Base-by-base conservation (phyloP, 2,329 filamentous ascomycete genomes). In the Sphaerulina musiva region DNA sequence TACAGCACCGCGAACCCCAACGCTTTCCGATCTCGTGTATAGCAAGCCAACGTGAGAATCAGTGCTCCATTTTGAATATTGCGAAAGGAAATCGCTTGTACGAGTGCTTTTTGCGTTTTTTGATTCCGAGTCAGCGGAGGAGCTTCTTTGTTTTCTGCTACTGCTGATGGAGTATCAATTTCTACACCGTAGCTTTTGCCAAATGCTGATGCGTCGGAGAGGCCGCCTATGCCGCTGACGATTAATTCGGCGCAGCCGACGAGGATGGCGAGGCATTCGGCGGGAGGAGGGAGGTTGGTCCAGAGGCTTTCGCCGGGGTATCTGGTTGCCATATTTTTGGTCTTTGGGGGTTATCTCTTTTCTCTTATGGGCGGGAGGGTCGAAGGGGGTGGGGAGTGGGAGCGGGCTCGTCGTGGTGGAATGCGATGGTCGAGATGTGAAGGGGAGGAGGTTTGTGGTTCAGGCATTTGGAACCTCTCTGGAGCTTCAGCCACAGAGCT, bases 181-280 rank as follows among this genome's bases (percentile, higher is more conserved):
- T 62, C 66, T 29, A 70, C 59, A n/a, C 69, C 67, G 61, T 67
- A 70, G 58, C 65, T 65, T 51, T 62, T 63, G 47, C 61, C 55
- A 61, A 67, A 70, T 46, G 65, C 64, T 31, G 59, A 43, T 29
- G 65, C 63, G 59, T 68, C 67, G 34, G 65, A 65, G 54, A 69
- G 57, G 52, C 68, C 69, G 48, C 59, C 67, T 50, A 70, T 62
- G 54, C 69, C 66, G 58, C 67, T 68, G 57, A 67, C 49, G 55
- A 64, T 60, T 48, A 67, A 48, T 62, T 69, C 66, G 34, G 64
- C 62, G 51, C 55, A 58, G 59, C 67, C 68, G 45, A 69, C 50
- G 46, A 68, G 66, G 59, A 69, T 66, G 17, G 67, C 67, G 55
- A 69, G 64, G 61, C 63, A 65, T 62, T 69, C 67, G 59, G 66